phyloP scores from a whole-genome alignment of 768 basidiomycete species.

The Lactifluus subvellereus region DNA sequence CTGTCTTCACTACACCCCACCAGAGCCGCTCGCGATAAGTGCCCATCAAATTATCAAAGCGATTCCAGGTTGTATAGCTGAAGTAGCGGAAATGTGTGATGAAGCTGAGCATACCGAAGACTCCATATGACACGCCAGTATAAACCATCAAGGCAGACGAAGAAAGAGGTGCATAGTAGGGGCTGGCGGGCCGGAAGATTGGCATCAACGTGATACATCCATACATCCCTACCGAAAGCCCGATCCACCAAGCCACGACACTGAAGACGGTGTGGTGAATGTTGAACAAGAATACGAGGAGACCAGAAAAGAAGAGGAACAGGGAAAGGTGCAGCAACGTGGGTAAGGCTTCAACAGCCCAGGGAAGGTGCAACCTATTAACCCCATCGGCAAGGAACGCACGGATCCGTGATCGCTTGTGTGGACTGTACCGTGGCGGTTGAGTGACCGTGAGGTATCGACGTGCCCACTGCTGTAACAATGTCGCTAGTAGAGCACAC shows the following conservation, averaged over 20 bases:
- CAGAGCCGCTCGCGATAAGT: neutral
- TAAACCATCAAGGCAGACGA: neutral
- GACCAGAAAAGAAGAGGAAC: slow-evolving; percentile 46
- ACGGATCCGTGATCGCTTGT: slow-evolving; percentile 39
- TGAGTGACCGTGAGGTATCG: slow-evolving; percentile 32
- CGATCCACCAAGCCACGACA: slow-evolving; percentile 8
- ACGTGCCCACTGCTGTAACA: slow-evolving; percentile 47
- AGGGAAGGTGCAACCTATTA: slow-evolving; percentile 36
- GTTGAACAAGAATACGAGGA: slow-evolving; percentile 40
- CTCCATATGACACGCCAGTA: too few species aligned
- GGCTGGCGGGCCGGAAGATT: slow-evolving; percentile 7
- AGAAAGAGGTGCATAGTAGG: slow-evolving; percentile 13
- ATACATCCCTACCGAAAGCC: slow-evolving; percentile 17
- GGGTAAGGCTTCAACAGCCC: slow-evolving; percentile 41
- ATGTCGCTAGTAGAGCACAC: slow-evolving; percentile 39
- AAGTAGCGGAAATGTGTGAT: too few species aligned
- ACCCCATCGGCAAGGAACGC: slow-evolving; percentile 37
- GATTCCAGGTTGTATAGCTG: neutral
- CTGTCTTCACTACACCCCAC: neutral
- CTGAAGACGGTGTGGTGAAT: slow-evolving; percentile 23
- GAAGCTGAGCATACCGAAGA: neutral
- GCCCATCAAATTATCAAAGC: neutral
- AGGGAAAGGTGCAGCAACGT: slow-evolving; percentile 46
- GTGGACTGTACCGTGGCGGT: slow-evolving; percentile 26
- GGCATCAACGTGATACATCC: slow-evolving; percentile 18